Conservation (phyloP, 2,329 filamentous ascomycete species). For the Fusarium neocosmosporiellum region DNA sequence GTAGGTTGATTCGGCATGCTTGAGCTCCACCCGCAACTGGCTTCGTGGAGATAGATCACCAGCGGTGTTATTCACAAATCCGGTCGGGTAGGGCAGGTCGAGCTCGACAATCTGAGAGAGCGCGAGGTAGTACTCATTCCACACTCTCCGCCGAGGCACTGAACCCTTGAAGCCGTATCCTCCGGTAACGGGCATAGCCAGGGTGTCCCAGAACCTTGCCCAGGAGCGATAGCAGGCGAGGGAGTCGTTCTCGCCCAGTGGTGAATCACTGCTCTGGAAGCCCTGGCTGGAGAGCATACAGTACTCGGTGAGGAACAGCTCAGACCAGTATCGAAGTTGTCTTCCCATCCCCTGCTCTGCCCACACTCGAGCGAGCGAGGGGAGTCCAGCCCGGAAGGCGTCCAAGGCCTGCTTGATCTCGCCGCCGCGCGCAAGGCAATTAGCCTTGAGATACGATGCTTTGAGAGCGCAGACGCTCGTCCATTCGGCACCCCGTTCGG, state of each 20-base stretch:
- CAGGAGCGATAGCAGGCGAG: slow-evolving; percentile 73
- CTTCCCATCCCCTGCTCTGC: slow-evolving; percentile 64
- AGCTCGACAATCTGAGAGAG: slow-evolving; percentile 80
- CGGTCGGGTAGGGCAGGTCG: slow-evolving; percentile 69
- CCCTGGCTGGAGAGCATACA: slow-evolving; percentile 76
- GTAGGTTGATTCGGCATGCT: slow-evolving; percentile 81
- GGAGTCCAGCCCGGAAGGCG: slow-evolving; percentile 74
- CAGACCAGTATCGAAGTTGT: slow-evolving; percentile 82
- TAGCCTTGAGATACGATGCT: slow-evolving; percentile 80
- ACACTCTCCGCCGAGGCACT: slow-evolving; percentile 75
- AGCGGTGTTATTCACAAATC: slow-evolving; percentile 53
- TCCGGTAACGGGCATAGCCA: slow-evolving; percentile 59
- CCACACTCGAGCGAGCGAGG: slow-evolving; percentile 68
- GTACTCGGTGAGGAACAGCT: slow-evolving; percentile 79
- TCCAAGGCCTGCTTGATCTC: slow-evolving; percentile 69
- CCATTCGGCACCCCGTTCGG: slow-evolving; percentile 75
- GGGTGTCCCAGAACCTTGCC: slow-evolving; percentile 74
- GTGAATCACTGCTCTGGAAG: slow-evolving; percentile 61
- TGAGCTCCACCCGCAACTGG: slow-evolving; percentile 80
- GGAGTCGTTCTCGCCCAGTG: slow-evolving; percentile 63
- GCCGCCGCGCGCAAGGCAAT: slow-evolving; percentile 63
- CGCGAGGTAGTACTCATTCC: slow-evolving; percentile 86
- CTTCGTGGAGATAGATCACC: slow-evolving; percentile 66
- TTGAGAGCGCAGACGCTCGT: slow-evolving; percentile 85
- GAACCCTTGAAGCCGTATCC: slow-evolving; percentile 69